phyloP scores from a whole-genome alignment of 2,329 filamentous ascomycete genomes.

The Calonectria ilicicola region DNA sequence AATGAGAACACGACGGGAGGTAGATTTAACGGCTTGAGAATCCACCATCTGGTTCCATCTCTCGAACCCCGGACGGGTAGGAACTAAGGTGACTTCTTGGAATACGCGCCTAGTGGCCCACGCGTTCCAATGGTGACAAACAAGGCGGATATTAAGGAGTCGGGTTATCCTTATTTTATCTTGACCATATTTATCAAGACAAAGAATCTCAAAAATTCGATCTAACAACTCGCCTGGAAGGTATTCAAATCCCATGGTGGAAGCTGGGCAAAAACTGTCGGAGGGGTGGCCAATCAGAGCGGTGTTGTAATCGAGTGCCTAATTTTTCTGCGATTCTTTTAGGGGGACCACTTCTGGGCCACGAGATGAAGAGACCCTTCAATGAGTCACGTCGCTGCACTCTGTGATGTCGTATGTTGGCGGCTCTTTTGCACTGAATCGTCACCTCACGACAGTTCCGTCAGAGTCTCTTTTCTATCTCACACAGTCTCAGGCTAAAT shows the following conservation, averaged over 20 bases:
- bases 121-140: constrained; percentile 24
- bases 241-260: not conserved
- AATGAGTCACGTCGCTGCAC: too few species aligned
- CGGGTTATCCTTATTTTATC: not conserved
- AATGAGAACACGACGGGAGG: constrained; percentile 14
- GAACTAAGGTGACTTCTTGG: not conserved
- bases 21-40: not conserved
- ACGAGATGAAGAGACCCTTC: too few species aligned
- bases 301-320: too few species aligned
- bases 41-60: constrained; percentile 11
- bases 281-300: too few species aligned
- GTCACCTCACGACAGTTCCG: too few species aligned
- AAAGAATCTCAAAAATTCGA: not conserved
- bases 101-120: constrained; percentile 1
- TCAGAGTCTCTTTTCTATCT: too few species aligned
- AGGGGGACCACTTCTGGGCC: too few species aligned
- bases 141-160: not conserved
- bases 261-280: not conserved
- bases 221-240: not conserved
- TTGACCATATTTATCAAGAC: too few species aligned
- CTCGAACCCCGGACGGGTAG: accelerated
- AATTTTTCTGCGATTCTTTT: too few species aligned
- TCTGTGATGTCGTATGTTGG: too few species aligned
- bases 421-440: too few species aligned
- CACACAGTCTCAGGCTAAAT: too few species aligned